phyloP scores from a whole-genome alignment of 2,329 filamentous ascomycete species.

The Talaromyces sp. region DNA sequence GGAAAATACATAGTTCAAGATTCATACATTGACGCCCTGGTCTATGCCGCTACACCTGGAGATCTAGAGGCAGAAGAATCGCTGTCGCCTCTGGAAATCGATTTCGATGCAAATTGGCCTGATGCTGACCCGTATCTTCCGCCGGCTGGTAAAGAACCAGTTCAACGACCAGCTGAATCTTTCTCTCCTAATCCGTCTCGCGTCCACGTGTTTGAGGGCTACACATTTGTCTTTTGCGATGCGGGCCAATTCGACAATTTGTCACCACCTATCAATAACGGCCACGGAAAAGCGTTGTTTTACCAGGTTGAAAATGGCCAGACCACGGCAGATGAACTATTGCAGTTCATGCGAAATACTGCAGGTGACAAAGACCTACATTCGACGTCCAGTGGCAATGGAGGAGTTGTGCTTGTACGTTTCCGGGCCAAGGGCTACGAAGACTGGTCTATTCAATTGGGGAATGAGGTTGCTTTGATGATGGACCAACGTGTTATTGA shows the following conservation, averaged over 20 bases:
- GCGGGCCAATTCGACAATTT: conserved; percentile 69
- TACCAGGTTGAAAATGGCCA: conserved; percentile 55
- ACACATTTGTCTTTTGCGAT: conserved; percentile 84
- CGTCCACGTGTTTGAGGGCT: conserved; percentile 71
- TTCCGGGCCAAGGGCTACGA: conserved; percentile 56
- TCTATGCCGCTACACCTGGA: conserved; percentile 50
- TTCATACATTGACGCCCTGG: conserved; percentile 67
- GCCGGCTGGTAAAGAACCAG: conserved; percentile 67
- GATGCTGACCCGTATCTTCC: conserved; percentile 66
- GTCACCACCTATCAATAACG: conserved; percentile 67
- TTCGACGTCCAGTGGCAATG: conserved; percentile 58
- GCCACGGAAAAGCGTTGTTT: conserved; percentile 73
- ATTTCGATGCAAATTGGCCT: conserved; percentile 78
- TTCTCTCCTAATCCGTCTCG: conserved; percentile 66
- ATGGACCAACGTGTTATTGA: conserved; percentile 78
- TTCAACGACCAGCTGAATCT: conserved; percentile 58
- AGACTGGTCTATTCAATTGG: conserved; percentile 65
- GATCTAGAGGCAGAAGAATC: conserved; percentile 47
- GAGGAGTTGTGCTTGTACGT: conserved; percentile 69
- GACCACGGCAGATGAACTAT: conserved; percentile 68
- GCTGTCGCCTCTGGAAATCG: conserved; percentile 61
- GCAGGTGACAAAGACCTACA: conserved; percentile 68
- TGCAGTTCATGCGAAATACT: conserved; percentile 67
- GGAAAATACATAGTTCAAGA: conserved; percentile 70
- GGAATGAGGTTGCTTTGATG: conserved; percentile 61